phyloP scores from a whole-genome alignment of 2,329 filamentous ascomycete species.

The Penicillium rolfsii region DNA sequence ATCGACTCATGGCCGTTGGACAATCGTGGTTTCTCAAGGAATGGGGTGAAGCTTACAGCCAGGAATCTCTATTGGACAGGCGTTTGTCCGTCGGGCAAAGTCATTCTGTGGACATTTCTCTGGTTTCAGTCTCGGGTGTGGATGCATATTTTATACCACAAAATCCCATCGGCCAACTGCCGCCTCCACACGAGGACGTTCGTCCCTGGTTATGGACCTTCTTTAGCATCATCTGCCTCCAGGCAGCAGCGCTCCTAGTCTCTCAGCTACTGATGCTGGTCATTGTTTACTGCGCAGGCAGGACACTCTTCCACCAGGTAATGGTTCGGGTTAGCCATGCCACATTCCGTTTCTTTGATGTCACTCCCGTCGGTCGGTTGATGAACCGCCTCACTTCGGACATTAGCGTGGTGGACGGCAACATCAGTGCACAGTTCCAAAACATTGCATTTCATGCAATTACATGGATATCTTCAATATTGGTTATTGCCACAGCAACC shows the following conservation, averaged over 20 bases:
- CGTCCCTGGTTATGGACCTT: slow-evolving; percentile 75
- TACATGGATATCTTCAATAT: slow-evolving; percentile 70
- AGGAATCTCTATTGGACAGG: slow-evolving; percentile 28
- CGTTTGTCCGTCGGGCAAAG: slow-evolving; percentile 17
- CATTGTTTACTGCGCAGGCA: slow-evolving; percentile 80
- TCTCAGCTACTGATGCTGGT: slow-evolving; percentile 70
- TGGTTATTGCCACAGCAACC: slow-evolving; percentile 79
- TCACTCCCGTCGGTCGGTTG: slow-evolving; percentile 82
- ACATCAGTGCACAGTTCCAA: slow-evolving; percentile 76
- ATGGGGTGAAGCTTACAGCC: slow-evolving; percentile 77
- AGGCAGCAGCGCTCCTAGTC: slow-evolving; percentile 63
- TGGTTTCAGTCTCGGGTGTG: slow-evolving; percentile 12
- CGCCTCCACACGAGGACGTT: slow-evolving; percentile 68
- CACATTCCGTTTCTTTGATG: slow-evolving; percentile 88
- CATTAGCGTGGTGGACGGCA: slow-evolving; percentile 85
- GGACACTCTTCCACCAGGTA: slow-evolving; percentile 72
- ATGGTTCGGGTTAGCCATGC: slow-evolving; percentile 75
- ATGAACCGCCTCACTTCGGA: slow-evolving; percentile 94
- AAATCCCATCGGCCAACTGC: slow-evolving; percentile 55
- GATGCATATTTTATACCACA: slow-evolving; percentile 26
- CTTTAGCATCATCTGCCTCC: slow-evolving; percentile 64
- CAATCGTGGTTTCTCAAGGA: slow-evolving; percentile 82
- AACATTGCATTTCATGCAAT: slow-evolving; percentile 71
- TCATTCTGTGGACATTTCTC: slow-evolving; percentile 3
- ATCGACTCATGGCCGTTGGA: slow-evolving; percentile 65